A percentile compares a stretch with the other conserved stretches of the same genome.
These are phyloP conservation scores for Viola odorata DNA, from an alignment of 345 rosid genomes.

Conservation along the genomic window DNA sequence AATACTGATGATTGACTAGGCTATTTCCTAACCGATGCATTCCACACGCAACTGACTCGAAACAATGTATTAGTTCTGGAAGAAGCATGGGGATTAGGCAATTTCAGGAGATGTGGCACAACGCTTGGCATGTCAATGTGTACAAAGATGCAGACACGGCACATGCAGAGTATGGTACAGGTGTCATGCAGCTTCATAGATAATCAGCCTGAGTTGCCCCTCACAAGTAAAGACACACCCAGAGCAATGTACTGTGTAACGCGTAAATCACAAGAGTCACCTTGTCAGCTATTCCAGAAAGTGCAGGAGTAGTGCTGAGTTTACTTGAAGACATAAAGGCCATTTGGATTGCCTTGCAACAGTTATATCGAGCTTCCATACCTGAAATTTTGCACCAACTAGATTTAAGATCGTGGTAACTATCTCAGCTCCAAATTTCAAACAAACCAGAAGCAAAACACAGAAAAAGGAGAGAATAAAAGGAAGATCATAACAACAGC, in stretches of 20 bases:
- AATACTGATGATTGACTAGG: no score
- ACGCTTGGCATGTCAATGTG: no score
- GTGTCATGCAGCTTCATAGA: no score
- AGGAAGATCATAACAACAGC: neutral
- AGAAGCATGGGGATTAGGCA: neutral
- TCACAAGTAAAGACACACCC: no score
- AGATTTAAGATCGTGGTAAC: neutral
- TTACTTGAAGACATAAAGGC: slow-evolving; percentile 52
- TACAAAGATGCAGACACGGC: no score
- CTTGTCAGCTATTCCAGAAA: slow-evolving; percentile 47
- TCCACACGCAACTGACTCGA: no score
- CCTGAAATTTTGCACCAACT: slow-evolving; percentile 33
- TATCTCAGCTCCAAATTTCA: neutral
- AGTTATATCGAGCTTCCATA: slow-evolving; percentile 70
- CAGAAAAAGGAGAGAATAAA: neutral
- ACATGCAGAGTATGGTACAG: no score
- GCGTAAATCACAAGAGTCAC: slow-evolving; percentile 28
- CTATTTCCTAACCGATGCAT: no score
- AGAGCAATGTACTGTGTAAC: no score
- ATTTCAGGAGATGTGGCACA: neutral
- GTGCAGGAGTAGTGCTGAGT: slow-evolving; percentile 50
- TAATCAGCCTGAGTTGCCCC: no score
- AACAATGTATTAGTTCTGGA: no score
- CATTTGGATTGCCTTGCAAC: slow-evolving; percentile 66
- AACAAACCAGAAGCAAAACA: neutral